Base-by-base conservation (phyloP, 768 basidiomycete genomes). In the Tricholoma bakamatsutake region DNA sequence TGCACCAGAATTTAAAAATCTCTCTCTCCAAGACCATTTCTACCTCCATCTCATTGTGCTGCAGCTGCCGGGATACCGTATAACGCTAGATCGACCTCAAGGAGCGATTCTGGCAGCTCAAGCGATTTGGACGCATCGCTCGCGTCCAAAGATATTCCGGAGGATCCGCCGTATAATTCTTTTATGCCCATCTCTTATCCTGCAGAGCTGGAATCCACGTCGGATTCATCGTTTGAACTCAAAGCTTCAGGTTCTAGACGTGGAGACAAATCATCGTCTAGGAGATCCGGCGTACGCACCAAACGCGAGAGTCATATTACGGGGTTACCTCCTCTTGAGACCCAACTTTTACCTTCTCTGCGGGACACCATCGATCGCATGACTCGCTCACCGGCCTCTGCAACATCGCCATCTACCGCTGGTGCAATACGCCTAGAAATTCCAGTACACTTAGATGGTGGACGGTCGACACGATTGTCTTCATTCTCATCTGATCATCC, bases 311-410 rank as follows among this genome's bases (percentile, higher is more conserved):
- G 77, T 58, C 72, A 79, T 52, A 67, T 81, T 15, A 73, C 69
- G 10, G 81, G 81, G 51, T 69, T 88, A 4, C 81, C 84, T 5
- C 71, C 82, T 27, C 66, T 88, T 30, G 87, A 90, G 59, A 71
- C 80, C 0, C 80, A 86, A 27, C 73, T 90, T 4, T 67, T 90
- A 35, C 88, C 88, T 8, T 84, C 86, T 15, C 72, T 90, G 34
- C 76, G 81, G 40, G 87, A 89, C 54, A 90, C 88, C 0, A 78
- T 90, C 35, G 80, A 85, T 61, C 79, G 81, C 46, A 90, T 90
- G 88, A 90, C 88, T 2, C 73, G 77, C 51, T 71, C 76, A 12
- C 80, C 81, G 1, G 73, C 73, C 39, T 69, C 69, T 54, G 53
- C 55, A 57, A 56, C 59, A 10, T 31, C 61, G 13, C 34, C 54